A percentile compares a stretch with the other conserved stretches of the same genome.
Conservation (phyloP, 345 rosid species). For the Sonneratia caseolaris region DNA sequence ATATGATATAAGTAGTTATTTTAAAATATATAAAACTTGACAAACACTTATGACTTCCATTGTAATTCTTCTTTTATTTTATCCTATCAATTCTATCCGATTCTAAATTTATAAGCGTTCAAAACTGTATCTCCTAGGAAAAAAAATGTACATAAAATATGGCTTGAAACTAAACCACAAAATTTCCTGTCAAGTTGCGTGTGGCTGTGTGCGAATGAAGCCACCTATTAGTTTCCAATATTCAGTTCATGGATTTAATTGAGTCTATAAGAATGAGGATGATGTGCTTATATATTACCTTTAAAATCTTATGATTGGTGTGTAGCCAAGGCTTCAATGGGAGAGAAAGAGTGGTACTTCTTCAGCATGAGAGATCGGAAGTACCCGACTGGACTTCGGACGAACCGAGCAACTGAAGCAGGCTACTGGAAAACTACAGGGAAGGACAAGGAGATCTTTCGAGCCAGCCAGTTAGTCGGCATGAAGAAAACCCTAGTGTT, state of each 20-base stretch:
- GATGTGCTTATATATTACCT: neutral
- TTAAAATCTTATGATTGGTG: neutral
- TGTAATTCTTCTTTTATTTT: too few relatives aligned
- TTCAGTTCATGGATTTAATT: too few relatives aligned
- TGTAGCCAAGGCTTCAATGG: conserved; percentile 90
- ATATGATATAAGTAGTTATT: too few relatives aligned
- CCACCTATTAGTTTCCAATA: too few relatives aligned
- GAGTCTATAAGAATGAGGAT: neutral
- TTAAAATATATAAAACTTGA: too few relatives aligned
- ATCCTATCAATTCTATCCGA: too few relatives aligned
- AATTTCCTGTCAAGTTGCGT: too few relatives aligned
- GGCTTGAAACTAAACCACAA: neutral
- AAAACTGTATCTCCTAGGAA: too few relatives aligned
- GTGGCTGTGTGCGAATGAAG: too few relatives aligned
- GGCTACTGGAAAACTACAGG: conserved; percentile 98
- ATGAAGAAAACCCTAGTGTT: conserved; percentile 98
- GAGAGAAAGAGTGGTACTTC: conserved; percentile 96
- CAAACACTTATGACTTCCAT: too few relatives aligned
- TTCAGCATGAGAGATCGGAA: conserved; percentile 77
- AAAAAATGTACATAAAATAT: neutral
- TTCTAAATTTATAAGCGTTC: too few relatives aligned
- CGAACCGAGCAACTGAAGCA: conserved; percentile 87
- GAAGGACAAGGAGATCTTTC: conserved; percentile 70
- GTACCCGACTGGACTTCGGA: conserved; percentile 93
- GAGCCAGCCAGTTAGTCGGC: conserved; percentile 56